Base-by-base conservation (phyloP, 257 asterid genomes). In the Marsdenia floribunda region DNA sequence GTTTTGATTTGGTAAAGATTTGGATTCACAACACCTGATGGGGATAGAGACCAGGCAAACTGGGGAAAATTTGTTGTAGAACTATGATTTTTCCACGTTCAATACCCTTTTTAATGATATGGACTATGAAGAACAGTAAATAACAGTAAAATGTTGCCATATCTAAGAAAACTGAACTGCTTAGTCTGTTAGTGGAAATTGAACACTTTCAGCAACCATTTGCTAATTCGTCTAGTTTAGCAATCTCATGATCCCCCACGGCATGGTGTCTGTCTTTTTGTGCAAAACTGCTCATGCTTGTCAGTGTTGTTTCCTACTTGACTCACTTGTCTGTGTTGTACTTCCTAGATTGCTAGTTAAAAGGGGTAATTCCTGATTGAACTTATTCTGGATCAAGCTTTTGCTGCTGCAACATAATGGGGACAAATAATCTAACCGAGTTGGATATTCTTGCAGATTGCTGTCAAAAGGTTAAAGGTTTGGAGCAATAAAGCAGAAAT, bases 401-500 rank as follows among this genome's bases (percentile, higher is more conserved):
- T 59, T 70, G 52, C 35, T 16, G 50, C 75, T 26, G 57, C 68
- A 13, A 16, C 49, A 35, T 15, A 13, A 53, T 26, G 15, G 38
- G 40, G 33, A 14, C 24, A 65, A 13, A 55, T 26, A 29, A 53
- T 65, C 59, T 61, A 67, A 8, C 44, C 14, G 24, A 33, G n/a
- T 8, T 65, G 14, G 40, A 59, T 47, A 50, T n/a, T 58, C 75
- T 70, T 70, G 71, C 73, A 77, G 80, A 77, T 77, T 52, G 80
- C 80, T 18, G 76, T 71, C 47, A 77, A 77, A 65, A 71, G 80
- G 70, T 71, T 77, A 60, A 77, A 77, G 68, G 80, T 77, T 50
- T 77, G 80, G 80, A 77, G 80, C 68, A 44, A 71, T 53, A 77
- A 77, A 71, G 80, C 80, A 47, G 80, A 77, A 72, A 71, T 77